Percentiles rank a stretch among this genome's conserved stretches.
Conservation (phyloP, 306 rosid genomes). For the Corylus heterophylla region DNA sequence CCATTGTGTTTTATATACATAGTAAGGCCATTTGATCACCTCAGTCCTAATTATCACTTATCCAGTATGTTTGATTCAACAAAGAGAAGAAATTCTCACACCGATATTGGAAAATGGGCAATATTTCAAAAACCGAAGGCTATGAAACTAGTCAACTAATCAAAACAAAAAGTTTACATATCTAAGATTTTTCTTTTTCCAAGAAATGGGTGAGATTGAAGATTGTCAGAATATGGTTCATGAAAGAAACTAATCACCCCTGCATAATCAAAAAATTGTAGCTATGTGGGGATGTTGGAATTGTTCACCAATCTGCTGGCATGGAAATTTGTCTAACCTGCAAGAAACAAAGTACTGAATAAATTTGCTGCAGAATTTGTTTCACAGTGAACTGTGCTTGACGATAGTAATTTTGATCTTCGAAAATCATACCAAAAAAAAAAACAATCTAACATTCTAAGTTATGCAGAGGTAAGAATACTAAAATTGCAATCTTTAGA, state of each 20-base stretch:
- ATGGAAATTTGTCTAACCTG: conserved; percentile 1
- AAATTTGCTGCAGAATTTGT: background rate
- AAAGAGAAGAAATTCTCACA: too few relatives aligned
- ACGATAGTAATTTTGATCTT: background rate
- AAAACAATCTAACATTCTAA: too few relatives aligned
- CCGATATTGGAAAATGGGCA: background rate
- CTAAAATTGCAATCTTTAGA: too few relatives aligned
- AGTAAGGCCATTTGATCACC: background rate
- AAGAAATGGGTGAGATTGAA: background rate
- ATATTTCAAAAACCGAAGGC: background rate
- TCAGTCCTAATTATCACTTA: too few relatives aligned
- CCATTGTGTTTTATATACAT: too few relatives aligned
- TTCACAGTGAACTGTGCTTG: too few relatives aligned
- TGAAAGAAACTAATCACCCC: too few relatives aligned
- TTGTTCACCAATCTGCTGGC: background rate
- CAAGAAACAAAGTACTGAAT: background rate
- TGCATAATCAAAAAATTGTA: too few relatives aligned
- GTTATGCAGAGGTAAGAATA: too few relatives aligned
- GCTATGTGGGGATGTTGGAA: background rate
- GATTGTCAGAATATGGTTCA: too few relatives aligned
- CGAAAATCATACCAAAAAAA: background rate
- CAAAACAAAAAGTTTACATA: background rate
- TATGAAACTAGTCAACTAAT: background rate
- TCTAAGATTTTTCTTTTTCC: background rate
- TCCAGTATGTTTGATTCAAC: too few relatives aligned